phyloP scores from a whole-genome alignment of 768 basidiomycete genomes.

The Coprinopsis sp. region DNA sequence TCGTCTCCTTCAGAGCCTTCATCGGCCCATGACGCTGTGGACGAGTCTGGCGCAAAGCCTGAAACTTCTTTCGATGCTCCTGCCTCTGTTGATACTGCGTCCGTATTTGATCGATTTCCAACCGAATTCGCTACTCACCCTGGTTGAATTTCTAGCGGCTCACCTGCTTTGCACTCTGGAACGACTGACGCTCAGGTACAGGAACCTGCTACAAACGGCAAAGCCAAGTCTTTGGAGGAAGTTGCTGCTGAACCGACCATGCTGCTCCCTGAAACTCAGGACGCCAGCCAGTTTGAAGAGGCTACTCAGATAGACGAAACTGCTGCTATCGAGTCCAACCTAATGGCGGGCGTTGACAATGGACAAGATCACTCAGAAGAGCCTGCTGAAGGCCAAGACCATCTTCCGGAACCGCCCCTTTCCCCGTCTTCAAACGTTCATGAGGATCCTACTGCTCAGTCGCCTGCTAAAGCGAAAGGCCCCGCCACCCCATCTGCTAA shows the following conservation, averaged over 20 bases:
- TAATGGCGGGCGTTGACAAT: constrained; percentile 7
- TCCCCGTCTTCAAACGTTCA: constrained; percentile 53
- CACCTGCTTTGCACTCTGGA: constrained; percentile 44
- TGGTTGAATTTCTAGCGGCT: constrained; percentile 39
- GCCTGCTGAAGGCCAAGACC: constrained; percentile 24
- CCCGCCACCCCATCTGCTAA: constrained; percentile 61
- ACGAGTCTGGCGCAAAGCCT: constrained; percentile 25
- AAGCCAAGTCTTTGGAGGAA: constrained; percentile 34
- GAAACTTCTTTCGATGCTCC: constrained; percentile 25
- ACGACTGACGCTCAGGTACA: constrained; percentile 41
- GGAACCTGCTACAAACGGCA: constrained; percentile 15
- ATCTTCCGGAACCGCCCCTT: constrained; percentile 55
- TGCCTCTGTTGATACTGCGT: constrained; percentile 37
- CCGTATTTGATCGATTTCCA: constrained; percentile 44
- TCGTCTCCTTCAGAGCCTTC: background rate
- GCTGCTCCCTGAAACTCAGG: constrained; percentile 38
- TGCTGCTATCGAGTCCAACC: constrained; percentile 16
- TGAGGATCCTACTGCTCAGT: constrained; percentile 40
- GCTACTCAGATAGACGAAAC: constrained; percentile 16
- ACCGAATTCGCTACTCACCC: constrained; percentile 34
- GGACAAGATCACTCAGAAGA: constrained; percentile 8
- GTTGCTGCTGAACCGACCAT: constrained; percentile 51
- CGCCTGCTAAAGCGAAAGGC: constrained; percentile 33
- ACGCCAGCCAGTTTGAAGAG: constrained; percentile 11
- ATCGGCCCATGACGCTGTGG: constrained; percentile 1